These are phyloP conservation scores for Diaporthe vexans DNA, from an alignment of 2,329 filamentous ascomycete species.

Conservation along the genomic window DNA sequence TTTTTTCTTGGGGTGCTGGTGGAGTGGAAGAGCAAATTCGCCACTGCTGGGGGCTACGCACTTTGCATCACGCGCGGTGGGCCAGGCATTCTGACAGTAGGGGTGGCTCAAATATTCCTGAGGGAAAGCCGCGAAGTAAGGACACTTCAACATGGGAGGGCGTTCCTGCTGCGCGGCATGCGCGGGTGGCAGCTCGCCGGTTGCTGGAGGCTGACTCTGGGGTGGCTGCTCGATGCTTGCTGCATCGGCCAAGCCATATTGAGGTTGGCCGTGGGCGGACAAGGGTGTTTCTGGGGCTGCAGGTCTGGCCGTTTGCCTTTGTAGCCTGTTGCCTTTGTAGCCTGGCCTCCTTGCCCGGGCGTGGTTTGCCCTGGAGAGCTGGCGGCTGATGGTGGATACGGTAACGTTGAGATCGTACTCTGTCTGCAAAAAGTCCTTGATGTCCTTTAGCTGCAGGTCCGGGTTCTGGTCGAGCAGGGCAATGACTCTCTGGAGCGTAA, in stretches of 20 bases:
- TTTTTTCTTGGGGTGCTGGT: background rate
- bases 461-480: conserved; percentile 39
- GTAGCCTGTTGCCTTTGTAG: conserved; percentile 41
- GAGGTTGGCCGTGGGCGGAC: background rate
- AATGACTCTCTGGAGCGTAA: conserved; percentile 38
- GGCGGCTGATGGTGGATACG: conserved; percentile 39
- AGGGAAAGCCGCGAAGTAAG: conserved; percentile 35
- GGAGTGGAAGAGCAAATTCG: background rate
- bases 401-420: conserved; percentile 41
- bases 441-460: conserved; percentile 39
- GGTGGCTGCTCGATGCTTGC: conserved; percentile 11
- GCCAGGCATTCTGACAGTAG: conserved; percentile 39
- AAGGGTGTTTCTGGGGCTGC: conserved; percentile 18
- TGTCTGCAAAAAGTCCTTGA: conserved; percentile 37
- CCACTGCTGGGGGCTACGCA: conserved; percentile 26
- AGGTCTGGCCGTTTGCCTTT: conserved; percentile 40
- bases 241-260: background rate
- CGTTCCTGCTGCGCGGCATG: background rate
- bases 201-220: conserved; percentile 4
- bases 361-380: conserved; percentile 38
- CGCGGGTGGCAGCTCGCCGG: background rate
- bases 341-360: conserved; percentile 38
- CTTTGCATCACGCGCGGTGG: conserved; percentile 38
- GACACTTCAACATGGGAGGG: conserved; percentile 34
- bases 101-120: conserved; percentile 33